A percentile compares a stretch with the other conserved stretches of the same genome.
phyloP scores from a whole-genome alignment of 75 land plant species.

The Larix kaempferi region DNA sequence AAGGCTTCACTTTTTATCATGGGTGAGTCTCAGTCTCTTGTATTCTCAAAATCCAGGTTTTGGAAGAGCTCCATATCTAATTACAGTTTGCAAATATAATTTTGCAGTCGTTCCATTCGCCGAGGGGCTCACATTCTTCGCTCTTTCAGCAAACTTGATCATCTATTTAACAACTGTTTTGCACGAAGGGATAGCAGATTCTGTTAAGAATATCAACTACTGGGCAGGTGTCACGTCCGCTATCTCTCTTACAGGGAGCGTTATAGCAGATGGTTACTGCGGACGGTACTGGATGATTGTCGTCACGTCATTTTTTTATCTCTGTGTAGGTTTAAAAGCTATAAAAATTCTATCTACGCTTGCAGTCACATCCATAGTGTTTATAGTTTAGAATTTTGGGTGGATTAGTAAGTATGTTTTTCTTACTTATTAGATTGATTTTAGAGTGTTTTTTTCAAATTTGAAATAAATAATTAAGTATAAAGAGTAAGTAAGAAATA shows the following conservation, averaged over 20 bases:
- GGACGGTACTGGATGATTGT: slow-evolving; percentile 76
- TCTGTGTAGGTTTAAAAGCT: slow-evolving; percentile 41
- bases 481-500: too few relatives aligned
- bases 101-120: slow-evolving; percentile 66
- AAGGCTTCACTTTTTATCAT: slow-evolving; percentile 31
- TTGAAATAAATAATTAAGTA: too few relatives aligned
- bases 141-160: slow-evolving; percentile 66
- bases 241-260: slow-evolving; percentile 78
- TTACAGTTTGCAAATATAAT: background rate
- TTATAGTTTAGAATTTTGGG: too few relatives aligned
- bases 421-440: too few relatives aligned
- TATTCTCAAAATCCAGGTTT: too few relatives aligned
- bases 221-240: slow-evolving; percentile 67
- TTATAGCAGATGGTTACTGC: slow-evolving; percentile 80
- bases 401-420: too few relatives aligned
- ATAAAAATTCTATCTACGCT: background rate
- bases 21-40: slow-evolving; percentile 2
- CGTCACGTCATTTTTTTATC: slow-evolving; percentile 52
- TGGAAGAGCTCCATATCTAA: too few relatives aligned
- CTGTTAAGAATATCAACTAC: slow-evolving; percentile 69
- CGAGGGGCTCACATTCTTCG: slow-evolving; percentile 76
- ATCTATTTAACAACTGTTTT: slow-evolving; percentile 70
- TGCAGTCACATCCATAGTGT: too few relatives aligned
- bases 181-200: slow-evolving; percentile 58
- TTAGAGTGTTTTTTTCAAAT: too few relatives aligned